Conservation (phyloP, 352 stramenopile genomes). For the Blastocystis sp. region DNA sequence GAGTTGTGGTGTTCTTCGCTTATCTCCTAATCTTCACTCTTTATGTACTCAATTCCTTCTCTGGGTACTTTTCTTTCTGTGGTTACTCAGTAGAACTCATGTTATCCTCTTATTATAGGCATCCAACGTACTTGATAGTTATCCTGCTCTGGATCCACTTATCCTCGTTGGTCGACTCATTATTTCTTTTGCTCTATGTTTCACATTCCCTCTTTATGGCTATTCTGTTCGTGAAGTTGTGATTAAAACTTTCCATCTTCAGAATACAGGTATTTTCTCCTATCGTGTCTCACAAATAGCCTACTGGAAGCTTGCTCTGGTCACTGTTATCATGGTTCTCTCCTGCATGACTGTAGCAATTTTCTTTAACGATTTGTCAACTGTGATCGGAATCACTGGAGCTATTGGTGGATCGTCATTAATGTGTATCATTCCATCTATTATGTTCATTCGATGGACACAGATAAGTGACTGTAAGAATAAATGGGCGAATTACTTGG, state of each 20-base stretch:
- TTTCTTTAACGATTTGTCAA: conserved; percentile 54
- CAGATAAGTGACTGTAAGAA: conserved; percentile 18
- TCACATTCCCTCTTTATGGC: conserved; percentile 63
- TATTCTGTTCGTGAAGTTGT: conserved; percentile 24
- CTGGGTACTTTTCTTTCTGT: conserved; percentile 47
- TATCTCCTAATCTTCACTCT: conserved; percentile 38
- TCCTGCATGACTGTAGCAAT: conserved; percentile 32
- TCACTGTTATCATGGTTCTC: conserved; percentile 61
- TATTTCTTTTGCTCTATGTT: conserved; percentile 55
- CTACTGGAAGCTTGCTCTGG: conserved; percentile 56
- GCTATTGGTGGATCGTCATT: conserved; percentile 29
- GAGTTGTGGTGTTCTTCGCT: conserved; percentile 30
- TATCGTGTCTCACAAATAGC: background rate
- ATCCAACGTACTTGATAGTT: conserved; percentile 39
- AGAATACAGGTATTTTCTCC: background rate
- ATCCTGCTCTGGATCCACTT: background rate
- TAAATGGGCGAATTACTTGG: background rate
- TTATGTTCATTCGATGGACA: conserved; percentile 34
- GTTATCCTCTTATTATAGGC: background rate
- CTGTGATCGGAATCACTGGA: conserved; percentile 51
- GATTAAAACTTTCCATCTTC: conserved; percentile 23
- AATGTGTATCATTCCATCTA: conserved; percentile 44
- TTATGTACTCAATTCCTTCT: conserved; percentile 46
- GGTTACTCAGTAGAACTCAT: conserved; percentile 10
- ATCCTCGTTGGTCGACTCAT: conserved; percentile 45